Conservation (phyloP, 495 filamentous ascomycete genomes). For the Bathelium albidoporum region DNA sequence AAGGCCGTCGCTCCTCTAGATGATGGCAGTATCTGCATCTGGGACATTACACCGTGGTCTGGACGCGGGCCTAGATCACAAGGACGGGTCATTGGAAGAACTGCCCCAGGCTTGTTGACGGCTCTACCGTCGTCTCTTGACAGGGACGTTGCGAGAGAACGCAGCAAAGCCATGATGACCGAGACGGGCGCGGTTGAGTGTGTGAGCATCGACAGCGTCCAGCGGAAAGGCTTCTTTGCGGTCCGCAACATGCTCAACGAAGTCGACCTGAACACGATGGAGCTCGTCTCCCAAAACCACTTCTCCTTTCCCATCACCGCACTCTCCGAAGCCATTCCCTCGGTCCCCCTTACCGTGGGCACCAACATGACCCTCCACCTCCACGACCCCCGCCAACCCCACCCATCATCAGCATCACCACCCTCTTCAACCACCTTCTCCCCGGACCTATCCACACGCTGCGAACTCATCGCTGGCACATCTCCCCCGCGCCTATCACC, state of each 20-base stretch:
- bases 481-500: constrained; percentile 21
- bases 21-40: constrained; percentile 75
- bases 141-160: constrained; percentile 30
- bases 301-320: constrained; percentile 80
- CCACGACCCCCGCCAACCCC: constrained; percentile 57
- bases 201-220: constrained; percentile 64
- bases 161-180: constrained; percentile 38
- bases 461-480: constrained; percentile 27
- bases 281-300: constrained; percentile 56
- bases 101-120: constrained; percentile 52
- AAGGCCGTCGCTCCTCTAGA: constrained; percentile 70
- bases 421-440: constrained; percentile 8
- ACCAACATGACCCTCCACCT: constrained; percentile 76
- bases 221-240: constrained; percentile 66
- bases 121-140: constrained; percentile 14
- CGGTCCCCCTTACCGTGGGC: constrained; percentile 72
- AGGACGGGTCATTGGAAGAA: constrained; percentile 56
- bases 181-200: constrained; percentile 72
- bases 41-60: constrained; percentile 62
- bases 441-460: constrained; percentile 27
- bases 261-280: constrained; percentile 70
- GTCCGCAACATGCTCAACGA: constrained; percentile 67
- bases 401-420: too few relatives aligned
- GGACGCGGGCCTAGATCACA: constrained; percentile 35
- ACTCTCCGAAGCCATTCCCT: constrained; percentile 63